Percentiles rank a stretch among this genome's conserved stretches.
These are phyloP conservation scores for Leucocoprinus leucothites DNA, from an alignment of 768 basidiomycete genomes.

Conservation along the genomic window DNA sequence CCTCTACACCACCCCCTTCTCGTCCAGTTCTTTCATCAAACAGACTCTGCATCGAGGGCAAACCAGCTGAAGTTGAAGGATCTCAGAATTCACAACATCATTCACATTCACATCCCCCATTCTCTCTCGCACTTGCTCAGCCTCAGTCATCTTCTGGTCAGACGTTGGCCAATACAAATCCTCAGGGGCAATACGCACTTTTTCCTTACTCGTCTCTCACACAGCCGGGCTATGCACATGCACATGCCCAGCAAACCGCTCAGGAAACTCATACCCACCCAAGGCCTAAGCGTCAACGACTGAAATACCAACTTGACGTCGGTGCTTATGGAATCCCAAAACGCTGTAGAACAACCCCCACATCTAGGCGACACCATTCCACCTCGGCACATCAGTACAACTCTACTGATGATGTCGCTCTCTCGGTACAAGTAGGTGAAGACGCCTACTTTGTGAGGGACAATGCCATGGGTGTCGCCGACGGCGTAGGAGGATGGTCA, in stretches of 20 bases:
- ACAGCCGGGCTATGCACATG: slow-evolving; percentile 25
- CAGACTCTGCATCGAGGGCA: slow-evolving; percentile 17
- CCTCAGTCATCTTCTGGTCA: slow-evolving; percentile 12
- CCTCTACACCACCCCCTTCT: slow-evolving; percentile 18
- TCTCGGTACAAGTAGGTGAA: slow-evolving; percentile 84
- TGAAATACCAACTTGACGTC: slow-evolving; percentile 54
- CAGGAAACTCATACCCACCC: slow-evolving; percentile 23
- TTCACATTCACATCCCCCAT: slow-evolving; percentile 12
- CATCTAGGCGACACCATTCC: slow-evolving; percentile 16
- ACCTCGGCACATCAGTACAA: slow-evolving; percentile 5
- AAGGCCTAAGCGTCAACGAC: slow-evolving; percentile 25
- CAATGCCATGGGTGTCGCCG: slow-evolving; percentile 91
- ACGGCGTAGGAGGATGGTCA: slow-evolving; percentile 95
- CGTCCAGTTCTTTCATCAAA: slow-evolving; percentile 16
- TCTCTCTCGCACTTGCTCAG: slow-evolving; percentile 17
- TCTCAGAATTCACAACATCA: slow-evolving; percentile 14
- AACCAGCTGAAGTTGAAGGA: slow-evolving; percentile 15
- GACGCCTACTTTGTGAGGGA: slow-evolving; percentile 84
- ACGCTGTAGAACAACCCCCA: slow-evolving; percentile 23
- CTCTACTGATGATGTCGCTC: slow-evolving; percentile 29
- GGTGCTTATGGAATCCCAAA: slow-evolving; percentile 90
- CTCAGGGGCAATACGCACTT: slow-evolving; percentile 22
- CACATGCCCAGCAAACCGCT: slow-evolving; percentile 12
- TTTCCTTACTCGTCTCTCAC: slow-evolving; percentile 29
- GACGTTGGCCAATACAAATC: slow-evolving; percentile 5